Conservation (phyloP, 306 rosid genomes). For the Sophora flavescens region DNA sequence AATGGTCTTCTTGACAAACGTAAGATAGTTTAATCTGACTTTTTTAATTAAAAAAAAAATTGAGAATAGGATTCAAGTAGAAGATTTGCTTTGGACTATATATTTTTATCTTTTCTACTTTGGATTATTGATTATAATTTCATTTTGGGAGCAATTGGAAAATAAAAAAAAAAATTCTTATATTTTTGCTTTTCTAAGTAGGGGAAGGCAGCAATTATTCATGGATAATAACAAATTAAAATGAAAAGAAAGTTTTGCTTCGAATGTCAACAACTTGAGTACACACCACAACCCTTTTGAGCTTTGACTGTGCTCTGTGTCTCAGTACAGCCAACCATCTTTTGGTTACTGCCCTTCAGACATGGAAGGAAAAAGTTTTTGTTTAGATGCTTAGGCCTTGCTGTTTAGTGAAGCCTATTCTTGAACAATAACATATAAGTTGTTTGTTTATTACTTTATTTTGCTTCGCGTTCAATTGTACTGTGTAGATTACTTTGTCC, state of each 20-base stretch:
- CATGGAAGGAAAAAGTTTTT: slow-evolving; percentile 30
- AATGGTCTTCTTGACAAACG: slow-evolving; percentile 1
- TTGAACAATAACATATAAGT: background rate
- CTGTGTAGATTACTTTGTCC: slow-evolving; percentile 31
- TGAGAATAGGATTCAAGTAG: slow-evolving; percentile 23
- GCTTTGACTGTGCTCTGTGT: slow-evolving; percentile 18
- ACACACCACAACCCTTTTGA: background rate
- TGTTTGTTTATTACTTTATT: background rate
- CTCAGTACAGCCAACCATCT: slow-evolving; percentile 8
- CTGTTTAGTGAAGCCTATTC: background rate
- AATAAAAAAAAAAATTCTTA: background rate
- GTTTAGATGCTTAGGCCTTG: slow-evolving; percentile 17
- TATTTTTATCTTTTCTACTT: background rate
- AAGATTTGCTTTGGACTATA: slow-evolving; percentile 18
- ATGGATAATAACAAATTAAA: background rate
- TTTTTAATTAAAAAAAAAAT: background rate
- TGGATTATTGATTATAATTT: background rate
- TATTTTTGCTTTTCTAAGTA: background rate
- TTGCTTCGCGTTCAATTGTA: slow-evolving; percentile 6
- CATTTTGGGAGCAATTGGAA: background rate
- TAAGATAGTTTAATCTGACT: slow-evolving; percentile 25
- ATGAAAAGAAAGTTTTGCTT: slow-evolving; percentile 2
- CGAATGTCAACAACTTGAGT: slow-evolving; percentile 15
- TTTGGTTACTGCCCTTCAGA: slow-evolving; percentile 11
- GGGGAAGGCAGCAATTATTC: background rate